These are phyloP conservation scores for Macrotyloma uniflorum DNA, from an alignment of 306 rosid species.

Conservation along the genomic window DNA sequence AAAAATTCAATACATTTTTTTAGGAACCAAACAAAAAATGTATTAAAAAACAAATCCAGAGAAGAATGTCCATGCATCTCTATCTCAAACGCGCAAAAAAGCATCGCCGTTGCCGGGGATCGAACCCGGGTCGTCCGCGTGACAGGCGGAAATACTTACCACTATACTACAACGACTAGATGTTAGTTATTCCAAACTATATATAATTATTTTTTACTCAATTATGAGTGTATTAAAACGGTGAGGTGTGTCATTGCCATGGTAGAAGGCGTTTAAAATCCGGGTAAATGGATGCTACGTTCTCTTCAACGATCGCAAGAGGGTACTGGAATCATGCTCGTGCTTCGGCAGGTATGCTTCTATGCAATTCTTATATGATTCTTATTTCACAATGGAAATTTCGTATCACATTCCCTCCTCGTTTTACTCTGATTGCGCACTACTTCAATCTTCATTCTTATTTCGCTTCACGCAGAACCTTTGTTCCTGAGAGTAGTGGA, in stretches of 20 bases:
- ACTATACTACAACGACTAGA: slow-evolving; percentile 16
- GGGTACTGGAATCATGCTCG: background rate
- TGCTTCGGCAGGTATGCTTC: slow-evolving; percentile 46
- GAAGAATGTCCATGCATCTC: too few relatives aligned
- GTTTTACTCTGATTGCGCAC: background rate
- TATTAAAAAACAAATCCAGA: too few relatives aligned
- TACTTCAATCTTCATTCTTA: background rate
- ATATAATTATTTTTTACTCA: too few relatives aligned
- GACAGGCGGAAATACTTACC: slow-evolving; percentile 27
- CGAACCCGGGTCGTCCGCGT: slow-evolving; percentile 29
- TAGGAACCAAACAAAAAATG: too few relatives aligned
- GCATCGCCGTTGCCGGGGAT: slow-evolving; percentile 22
- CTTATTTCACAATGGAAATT: background rate
- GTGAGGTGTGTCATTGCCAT: background rate
- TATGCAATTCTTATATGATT: background rate
- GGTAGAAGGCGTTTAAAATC: background rate
- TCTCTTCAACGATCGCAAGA: slow-evolving; percentile 54
- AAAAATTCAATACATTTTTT: too few relatives aligned
- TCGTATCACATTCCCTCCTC: background rate
- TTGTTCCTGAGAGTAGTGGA: slow-evolving; percentile 40
- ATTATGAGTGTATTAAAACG: too few relatives aligned
- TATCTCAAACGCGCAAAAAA: too few relatives aligned
- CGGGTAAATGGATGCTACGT: slow-evolving; percentile 57
- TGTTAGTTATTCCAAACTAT: accelerated
- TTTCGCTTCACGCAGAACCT: slow-evolving; percentile 46